Percentiles rank a stretch among this genome's conserved stretches.
These are phyloP conservation scores for Priceomyces melissophilus DNA, from an alignment of 805 yeast species.

Conservation along the genomic window DNA sequence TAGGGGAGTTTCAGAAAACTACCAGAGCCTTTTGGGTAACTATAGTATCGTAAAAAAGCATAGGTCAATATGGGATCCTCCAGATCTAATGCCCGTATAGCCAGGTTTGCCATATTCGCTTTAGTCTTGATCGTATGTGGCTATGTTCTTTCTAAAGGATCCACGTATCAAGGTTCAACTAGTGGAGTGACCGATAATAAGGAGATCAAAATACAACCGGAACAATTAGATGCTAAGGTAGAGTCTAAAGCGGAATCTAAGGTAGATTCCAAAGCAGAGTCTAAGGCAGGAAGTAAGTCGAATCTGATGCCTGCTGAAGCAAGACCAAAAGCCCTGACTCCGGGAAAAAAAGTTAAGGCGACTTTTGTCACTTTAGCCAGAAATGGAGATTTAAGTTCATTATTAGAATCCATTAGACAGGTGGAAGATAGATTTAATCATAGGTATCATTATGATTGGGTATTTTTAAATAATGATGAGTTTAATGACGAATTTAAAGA, in stretches of 20 bases:
- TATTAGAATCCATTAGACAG: constrained; percentile 63
- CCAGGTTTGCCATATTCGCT: constrained; percentile 37
- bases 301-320: constrained; percentile 6
- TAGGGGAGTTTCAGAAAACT: background rate
- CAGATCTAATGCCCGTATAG: constrained; percentile 37
- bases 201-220: background rate
- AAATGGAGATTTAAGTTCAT: constrained; percentile 59
- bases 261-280: background rate
- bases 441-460: constrained; percentile 86
- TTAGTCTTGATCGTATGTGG: constrained; percentile 34
- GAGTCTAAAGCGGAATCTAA: background rate
- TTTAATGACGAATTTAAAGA: constrained; percentile 77
- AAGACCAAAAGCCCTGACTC: constrained; percentile 1
- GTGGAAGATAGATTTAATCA: constrained; percentile 86
- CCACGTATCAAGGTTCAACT: constrained; percentile 17
- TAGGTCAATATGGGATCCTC: constrained; percentile 16
- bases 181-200: background rate
- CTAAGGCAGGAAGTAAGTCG: constrained; percentile 1
- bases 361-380: constrained; percentile 77
- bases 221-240: background rate
- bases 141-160: constrained; percentile 34
- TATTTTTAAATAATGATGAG: constrained; percentile 80
- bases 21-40: no score
- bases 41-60: no score
- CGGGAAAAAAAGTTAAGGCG: constrained; percentile 22